Evolutionary conservation across 225 moss, liverwort and hornwort genomes (phyloP), one percentile per base, ranked within the genome.

Genomic region (Sphagnum tenellum): DNA sequence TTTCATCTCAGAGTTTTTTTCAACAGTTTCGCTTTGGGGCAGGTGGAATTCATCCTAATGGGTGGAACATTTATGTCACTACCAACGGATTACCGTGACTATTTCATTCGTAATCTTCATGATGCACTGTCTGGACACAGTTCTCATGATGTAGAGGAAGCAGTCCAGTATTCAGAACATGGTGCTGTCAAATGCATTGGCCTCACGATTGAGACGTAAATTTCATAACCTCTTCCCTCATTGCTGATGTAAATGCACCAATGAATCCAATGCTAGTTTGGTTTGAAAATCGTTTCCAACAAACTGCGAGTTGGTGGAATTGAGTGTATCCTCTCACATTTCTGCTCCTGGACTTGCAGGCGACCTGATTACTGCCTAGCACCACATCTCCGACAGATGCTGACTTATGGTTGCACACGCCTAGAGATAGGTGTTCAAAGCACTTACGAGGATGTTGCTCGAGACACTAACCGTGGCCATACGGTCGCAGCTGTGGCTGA

Each of bases 11-110:
- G 29, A 29, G 29, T 29, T 29, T 29, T 29, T 1, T 29, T 29
- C 29, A 29, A 29, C 29, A 1, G 29, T 29, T 0, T 29, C 1
- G 29, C 29, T 13, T 51, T 56, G 74, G 10, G 78, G 74, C 88
- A 95, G 94, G 96, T 98, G 72, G 98, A 98, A 77, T 98, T 93
- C 54, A 98, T 98, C 75, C 64, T 98, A 71, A 98, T 98, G 98
- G 98, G 98, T 53, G 98, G 98, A 71, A 98, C 98, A 57, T 98
- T 98, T 58, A 98, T 98, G 98, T 98, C 98, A 45, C 76, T 98
- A 69, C 87, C 98, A 59, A 77, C 84, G 67, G 98, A 98, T 73
- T 98, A 98, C 56, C 89, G 98, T 53, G 98, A 98, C 69, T 98
- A 93, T 67, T 98, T 98, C 77, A 86, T 98, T 60, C 92, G 98